A percentile compares a stretch with the other conserved stretches of the same genome.
Conservation (phyloP, 768 basidiomycete genomes). For the Artomyces pyxidatus region DNA sequence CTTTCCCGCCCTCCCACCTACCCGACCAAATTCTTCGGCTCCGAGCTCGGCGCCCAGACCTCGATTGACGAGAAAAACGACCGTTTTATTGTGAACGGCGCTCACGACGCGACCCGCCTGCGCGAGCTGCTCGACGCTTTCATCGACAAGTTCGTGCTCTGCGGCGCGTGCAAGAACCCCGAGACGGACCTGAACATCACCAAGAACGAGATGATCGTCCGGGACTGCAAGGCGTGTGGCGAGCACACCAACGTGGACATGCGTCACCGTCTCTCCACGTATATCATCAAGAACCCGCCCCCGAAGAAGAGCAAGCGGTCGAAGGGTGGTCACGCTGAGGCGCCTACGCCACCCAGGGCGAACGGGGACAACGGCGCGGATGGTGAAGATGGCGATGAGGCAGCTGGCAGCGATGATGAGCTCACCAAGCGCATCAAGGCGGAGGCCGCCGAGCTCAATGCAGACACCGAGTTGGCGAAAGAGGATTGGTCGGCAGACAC, state of each 20-base stretch:
- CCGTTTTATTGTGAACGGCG: conserved; percentile 97
- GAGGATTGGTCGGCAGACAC: conserved; percentile 94
- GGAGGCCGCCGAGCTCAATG: conserved; percentile 71
- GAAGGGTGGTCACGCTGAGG: conserved; percentile 42
- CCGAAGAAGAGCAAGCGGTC: conserved; percentile 72
- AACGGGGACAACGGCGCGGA: conserved; percentile 29
- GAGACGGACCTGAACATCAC: conserved; percentile 94
- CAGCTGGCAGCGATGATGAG: conserved; percentile 69
- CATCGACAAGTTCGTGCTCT: conserved; percentile 98
- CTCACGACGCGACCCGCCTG: conserved; percentile 84
- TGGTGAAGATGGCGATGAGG: conserved; percentile 34
- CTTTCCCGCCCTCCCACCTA: conserved; percentile 92
- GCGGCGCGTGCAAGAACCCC: conserved; percentile 97
- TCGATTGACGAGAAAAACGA: conserved; percentile 95
- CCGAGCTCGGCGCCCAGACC: conserved; percentile 96
- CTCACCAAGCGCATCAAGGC: conserved; percentile 87
- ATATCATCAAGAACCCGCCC: conserved; percentile 96
- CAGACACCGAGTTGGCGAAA: conserved; percentile 48
- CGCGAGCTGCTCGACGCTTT: conserved; percentile 94
- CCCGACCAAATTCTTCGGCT: conserved; percentile 98
- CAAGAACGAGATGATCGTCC: conserved; percentile 81
- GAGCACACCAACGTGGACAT: conserved; percentile 88
- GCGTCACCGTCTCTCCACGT: conserved; percentile 94
- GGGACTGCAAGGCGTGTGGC: conserved; percentile 98
- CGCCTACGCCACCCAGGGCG: conserved; percentile 35